Evolutionary conservation across 129 eudicot species (phyloP).

Genomic region (Helianthus tuberosus): DNA sequence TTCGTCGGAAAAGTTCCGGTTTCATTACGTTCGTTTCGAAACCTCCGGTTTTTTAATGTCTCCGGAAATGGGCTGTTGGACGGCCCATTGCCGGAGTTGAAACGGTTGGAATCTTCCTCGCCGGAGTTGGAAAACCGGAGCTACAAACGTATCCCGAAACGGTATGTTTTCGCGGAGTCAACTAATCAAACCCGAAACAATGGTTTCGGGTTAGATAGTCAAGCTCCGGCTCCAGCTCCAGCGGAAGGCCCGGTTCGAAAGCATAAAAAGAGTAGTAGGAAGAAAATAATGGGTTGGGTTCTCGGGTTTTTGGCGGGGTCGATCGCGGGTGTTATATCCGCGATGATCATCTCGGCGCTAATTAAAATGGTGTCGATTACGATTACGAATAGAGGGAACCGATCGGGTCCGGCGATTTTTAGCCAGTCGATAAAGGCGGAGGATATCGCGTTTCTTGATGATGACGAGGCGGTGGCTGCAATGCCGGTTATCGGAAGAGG

Average conservation of each 20-base stretch:
- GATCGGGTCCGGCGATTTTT: conserved; percentile 50
- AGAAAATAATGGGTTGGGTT: conserved; percentile 46
- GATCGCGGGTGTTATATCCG: conserved; percentile 53
- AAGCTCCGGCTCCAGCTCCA: conserved; percentile 40
- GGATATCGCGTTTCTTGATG: conserved; percentile 69
- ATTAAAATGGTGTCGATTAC: conserved; percentile 33
- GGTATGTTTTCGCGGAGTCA: conserved; percentile 63
- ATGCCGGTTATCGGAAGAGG: conserved; percentile 25
- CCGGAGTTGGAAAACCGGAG: conserved; percentile 19
- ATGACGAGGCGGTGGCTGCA: conserved; percentile 56
- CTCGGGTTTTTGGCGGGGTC: conserved; percentile 68
- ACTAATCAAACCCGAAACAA: conserved; percentile 23
- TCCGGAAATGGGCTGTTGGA: conserved; percentile 68
- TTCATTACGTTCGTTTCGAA: conserved; percentile 65
- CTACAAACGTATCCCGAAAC: conserved; percentile 43
- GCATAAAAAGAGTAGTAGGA: conserved; percentile 33
- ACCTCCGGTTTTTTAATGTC: conserved; percentile 62
- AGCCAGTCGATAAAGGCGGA: conserved; percentile 67
- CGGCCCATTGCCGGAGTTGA: conserved; percentile 33
- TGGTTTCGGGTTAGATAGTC: neutral
- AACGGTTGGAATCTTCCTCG: conserved; percentile 34
- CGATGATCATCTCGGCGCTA: conserved; percentile 43
- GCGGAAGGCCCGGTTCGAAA: neutral
- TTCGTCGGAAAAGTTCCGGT: conserved; percentile 66
- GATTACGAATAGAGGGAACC: conserved; percentile 36